Evolutionary conservation across 2,329 filamentous ascomycete species (phyloP), one percentile per base, ranked within the genome.

Genomic region (Aspergillus oerlinghausenensis): DNA sequence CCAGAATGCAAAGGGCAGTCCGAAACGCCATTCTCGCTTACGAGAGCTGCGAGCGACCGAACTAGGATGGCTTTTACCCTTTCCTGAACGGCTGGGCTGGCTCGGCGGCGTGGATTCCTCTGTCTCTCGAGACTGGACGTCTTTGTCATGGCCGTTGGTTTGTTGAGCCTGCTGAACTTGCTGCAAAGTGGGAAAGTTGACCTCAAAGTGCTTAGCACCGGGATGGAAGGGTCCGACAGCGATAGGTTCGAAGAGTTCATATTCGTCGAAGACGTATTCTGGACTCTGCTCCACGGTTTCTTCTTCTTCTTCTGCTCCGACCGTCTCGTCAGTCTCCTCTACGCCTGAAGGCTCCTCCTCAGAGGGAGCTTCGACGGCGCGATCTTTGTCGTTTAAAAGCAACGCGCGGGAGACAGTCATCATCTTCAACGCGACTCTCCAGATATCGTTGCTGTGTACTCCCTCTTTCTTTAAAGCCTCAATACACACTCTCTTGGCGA

Each of bases 341-440:
- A 17, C 21, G 6, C 43, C 14, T 6, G 43, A 14, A 14, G 43
- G 23, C 14, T 35, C 38, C 21, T 45, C 45, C 17, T 51, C 51
- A 32, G 50, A 38, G 35, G 35, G 1, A 26, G 50, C 29, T 17
- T 52, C 28, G 17, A 28, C 55, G 28, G 40, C 51, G 21, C 63
- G 66, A 50, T 68, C 60, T 14, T 57, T 55, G 28, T 68, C 65
- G n/a, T 71, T 66, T n/a, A 72, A 52, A 10, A 73, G 55, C n/a
- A 73, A 49, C 6, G 65, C 62, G 4, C 70, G 67, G 7, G 66
- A 60, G 7, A 66, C 45, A 1, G 63, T 52, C 62, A 70, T 64
- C 64, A 71, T 70, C 45, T 58, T 62, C 51, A 73, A 51, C 1
- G 70, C 64, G 35, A 60, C 59, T 40, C 56, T 58, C 67, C 67